These are phyloP conservation scores for Digitaria exilis DNA, from an alignment of 202 grass and related monocot species.

Conservation along the genomic window DNA sequence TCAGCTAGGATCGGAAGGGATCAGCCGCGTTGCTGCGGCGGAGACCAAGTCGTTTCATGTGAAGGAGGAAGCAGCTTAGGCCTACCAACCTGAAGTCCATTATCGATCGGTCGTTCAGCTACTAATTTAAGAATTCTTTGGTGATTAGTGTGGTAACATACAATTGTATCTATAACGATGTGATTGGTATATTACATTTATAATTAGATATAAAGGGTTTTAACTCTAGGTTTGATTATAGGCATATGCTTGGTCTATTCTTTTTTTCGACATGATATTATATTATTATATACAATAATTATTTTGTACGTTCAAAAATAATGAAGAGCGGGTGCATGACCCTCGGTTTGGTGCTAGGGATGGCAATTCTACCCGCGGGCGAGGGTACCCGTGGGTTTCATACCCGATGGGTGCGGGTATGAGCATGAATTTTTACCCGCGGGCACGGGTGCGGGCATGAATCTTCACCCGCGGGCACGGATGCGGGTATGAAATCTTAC, in stretches of 20 bases:
- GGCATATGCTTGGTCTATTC: not conserved
- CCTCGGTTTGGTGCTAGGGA: too few species aligned
- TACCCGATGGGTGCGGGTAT: too few species aligned
- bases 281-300: too few species aligned
- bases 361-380: too few species aligned
- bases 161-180: not conserved
- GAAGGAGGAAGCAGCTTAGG: constrained; percentile 22
- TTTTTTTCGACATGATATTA: too few species aligned
- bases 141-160: not conserved
- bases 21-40: not conserved
- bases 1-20: not conserved
- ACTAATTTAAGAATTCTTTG: constrained; percentile 9
- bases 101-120: not conserved
- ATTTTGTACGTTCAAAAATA: too few species aligned
- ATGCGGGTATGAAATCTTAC: too few species aligned
- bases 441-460: too few species aligned
- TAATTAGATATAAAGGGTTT: not conserved
- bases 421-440: too few species aligned
- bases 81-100: not conserved
- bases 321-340: too few species aligned
- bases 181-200: not conserved
- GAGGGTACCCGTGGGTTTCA: too few species aligned
- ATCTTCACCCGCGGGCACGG: too few species aligned
- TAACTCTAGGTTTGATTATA: not conserved
- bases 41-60: not conserved